Base-by-base conservation (phyloP, 83 land plant genomes). In the Diphasiastrum complanatum region DNA sequence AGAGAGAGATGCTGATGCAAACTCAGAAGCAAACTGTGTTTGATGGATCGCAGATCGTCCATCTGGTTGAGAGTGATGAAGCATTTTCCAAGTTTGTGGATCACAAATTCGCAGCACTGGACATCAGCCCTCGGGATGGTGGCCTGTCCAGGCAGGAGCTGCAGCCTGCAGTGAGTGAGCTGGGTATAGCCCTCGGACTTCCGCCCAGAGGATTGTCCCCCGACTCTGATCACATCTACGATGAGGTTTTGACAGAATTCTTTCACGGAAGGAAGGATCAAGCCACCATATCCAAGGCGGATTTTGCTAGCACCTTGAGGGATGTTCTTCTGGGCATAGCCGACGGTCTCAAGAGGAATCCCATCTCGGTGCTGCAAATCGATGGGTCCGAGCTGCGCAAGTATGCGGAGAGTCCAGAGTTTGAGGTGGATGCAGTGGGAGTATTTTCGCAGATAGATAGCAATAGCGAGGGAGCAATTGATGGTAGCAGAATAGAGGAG, bases 321-420 rank as follows among this genome's bases (percentile, higher is more conserved):
- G 83, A 79, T 53, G 61, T 83, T 43, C 63, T 80, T 6, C 6
- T 80, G 64, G 83, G 81, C 51, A 77, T 83, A 78, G 87, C 87
- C 37, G 73, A 77, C 12, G 87, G 87, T 2, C 58, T 83, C 33
- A 76, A 73, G 65, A 66, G 85, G 57, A 78, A 79, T 8, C 82
- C 85, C 1, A 49, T 78, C 38, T 79, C 73, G 5, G 71, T 85
- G 16, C 60, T 78, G 31, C 70, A 80, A 3, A 68, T 85, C 0
- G 89, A 85, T 65, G 89, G 89, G 1, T 74, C 72, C 33, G 80
- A 81, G 38, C 81, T 85, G 2, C 19, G 5, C 1, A 75, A 81
- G 34, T 85, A 78, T 49, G 53, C 71, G 6, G 55, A 47, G 26
- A 46, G 74, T 30, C 48, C 74, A 0, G 51, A 58, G 23, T 85